These are phyloP conservation scores for Mycena leptocephala DNA, from an alignment of 768 basidiomycete genomes.

Conservation along the genomic window DNA sequence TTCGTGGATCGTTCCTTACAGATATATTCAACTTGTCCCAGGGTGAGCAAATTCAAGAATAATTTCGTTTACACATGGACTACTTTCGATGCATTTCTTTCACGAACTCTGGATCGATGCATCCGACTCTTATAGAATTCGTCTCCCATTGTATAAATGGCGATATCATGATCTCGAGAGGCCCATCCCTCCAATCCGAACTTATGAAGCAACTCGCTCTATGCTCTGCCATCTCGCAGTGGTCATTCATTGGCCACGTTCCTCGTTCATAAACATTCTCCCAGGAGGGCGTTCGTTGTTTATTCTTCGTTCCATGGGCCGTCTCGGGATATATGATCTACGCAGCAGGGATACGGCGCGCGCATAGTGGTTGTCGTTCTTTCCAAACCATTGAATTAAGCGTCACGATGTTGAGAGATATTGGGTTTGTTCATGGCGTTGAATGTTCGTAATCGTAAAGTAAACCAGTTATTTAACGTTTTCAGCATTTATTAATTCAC, in stretches of 20 bases:
- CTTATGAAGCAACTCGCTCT: conserved; percentile 18
- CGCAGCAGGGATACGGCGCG: conserved; percentile 21
- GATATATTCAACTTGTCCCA: conserved; percentile 25
- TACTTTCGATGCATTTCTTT: conserved; percentile 23
- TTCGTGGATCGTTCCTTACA: conserved; percentile 17
- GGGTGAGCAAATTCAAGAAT: background rate
- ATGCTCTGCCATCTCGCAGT: conserved; percentile 22
- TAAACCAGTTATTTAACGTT: conserved; percentile 20
- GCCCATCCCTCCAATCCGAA: conserved; percentile 14
- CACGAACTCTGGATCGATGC: conserved; percentile 17
- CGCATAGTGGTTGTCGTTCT: conserved; percentile 17
- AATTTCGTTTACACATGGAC: background rate
- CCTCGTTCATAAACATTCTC: conserved; percentile 29
- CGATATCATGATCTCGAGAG: background rate
- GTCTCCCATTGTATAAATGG: conserved; percentile 14
- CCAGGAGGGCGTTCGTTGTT: conserved; percentile 32
- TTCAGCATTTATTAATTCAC: conserved; percentile 19
- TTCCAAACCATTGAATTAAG: conserved; percentile 22
- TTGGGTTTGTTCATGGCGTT: background rate
- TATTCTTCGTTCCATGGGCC: conserved; percentile 19
- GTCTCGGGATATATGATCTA: conserved; percentile 32
- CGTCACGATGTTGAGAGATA: conserved; percentile 2
- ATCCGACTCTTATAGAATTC: conserved; percentile 15
- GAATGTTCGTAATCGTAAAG: background rate
- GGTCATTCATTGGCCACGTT: conserved; percentile 9